Percentiles rank a stretch among this genome's conserved stretches.
These are phyloP conservation scores for Phytophthora hibernalis DNA, from an alignment of 352 stramenopile species.

Conservation along the genomic window DNA sequence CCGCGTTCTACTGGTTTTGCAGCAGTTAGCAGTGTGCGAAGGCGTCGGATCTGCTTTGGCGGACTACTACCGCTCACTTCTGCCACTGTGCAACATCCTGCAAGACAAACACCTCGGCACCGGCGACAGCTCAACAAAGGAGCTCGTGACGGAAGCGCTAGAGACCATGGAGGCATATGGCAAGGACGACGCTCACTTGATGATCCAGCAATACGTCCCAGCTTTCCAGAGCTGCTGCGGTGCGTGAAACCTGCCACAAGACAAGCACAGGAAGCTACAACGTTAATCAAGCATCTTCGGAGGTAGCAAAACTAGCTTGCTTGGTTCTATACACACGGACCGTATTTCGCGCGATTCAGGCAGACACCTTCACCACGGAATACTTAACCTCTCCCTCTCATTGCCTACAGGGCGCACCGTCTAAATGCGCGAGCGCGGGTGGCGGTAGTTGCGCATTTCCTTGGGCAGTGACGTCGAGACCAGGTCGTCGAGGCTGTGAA, in stretches of 20 bases:
- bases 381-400: constrained; percentile 15
- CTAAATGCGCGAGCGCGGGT: constrained; percentile 89
- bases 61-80: constrained; percentile 76
- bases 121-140: constrained; percentile 63
- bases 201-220: constrained; percentile 84
- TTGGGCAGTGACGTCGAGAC: constrained; percentile 90
- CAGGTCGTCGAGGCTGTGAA: constrained; percentile 90
- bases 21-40: constrained; percentile 77
- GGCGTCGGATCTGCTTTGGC: constrained; percentile 66
- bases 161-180: constrained; percentile 82
- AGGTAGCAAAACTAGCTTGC: constrained; percentile 10
- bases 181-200: constrained; percentile 64
- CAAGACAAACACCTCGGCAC: constrained; percentile 82
- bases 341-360: constrained; percentile 18
- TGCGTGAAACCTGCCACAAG: constrained; percentile 15
- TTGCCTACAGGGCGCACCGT: constrained; percentile 4
- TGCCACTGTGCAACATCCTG: constrained; percentile 85
- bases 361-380: constrained; percentile 11
- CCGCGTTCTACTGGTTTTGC: constrained; percentile 72
- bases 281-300: not conserved
- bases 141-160: constrained; percentile 67
- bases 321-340: constrained; percentile 28
- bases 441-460: constrained; percentile 89
- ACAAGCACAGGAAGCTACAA: not conserved
- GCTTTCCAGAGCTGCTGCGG: constrained; percentile 64